Evolutionary conservation across 2,329 filamentous ascomycete species (phyloP).

Genomic region (Sporothrix brasiliensis): DNA sequence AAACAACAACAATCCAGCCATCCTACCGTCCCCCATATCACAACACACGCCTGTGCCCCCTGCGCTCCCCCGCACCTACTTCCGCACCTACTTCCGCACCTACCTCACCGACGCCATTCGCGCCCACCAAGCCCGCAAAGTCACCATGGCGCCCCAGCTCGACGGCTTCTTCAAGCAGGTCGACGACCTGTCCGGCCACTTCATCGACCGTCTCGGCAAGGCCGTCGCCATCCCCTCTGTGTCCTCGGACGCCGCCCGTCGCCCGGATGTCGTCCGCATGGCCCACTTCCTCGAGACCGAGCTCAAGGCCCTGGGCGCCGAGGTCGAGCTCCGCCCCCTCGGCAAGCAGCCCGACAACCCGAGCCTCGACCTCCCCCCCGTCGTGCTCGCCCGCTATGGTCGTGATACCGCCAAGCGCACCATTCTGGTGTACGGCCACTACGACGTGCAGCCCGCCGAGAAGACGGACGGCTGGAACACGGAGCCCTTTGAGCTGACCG

Average conservation of each 20-base stretch:
- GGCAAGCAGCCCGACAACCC: conserved; percentile 93
- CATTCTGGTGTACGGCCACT: conserved; percentile 96
- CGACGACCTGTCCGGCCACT: conserved; percentile 74
- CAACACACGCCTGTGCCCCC: background rate
- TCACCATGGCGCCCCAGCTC: conserved; percentile 79
- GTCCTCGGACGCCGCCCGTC: conserved; percentile 85
- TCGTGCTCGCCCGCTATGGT: conserved; percentile 89
- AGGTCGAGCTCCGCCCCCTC: conserved; percentile 81
- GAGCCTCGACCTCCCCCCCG: conserved; percentile 86
- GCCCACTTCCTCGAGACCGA: conserved; percentile 85
- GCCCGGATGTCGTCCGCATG: conserved; percentile 95
- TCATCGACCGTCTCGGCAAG: conserved; percentile 86
- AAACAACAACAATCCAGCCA: background rate
- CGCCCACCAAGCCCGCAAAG: conserved; percentile 64
- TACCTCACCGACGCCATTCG: conserved; percentile 60
- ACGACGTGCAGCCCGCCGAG: conserved; percentile 95
- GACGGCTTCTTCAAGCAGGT: conserved; percentile 93
- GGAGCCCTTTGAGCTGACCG: conserved; percentile 84
- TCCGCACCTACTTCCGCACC: conserved; percentile 42
- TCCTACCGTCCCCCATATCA: background rate
- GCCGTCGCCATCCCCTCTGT: conserved; percentile 96
- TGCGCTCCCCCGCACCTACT: background rate
- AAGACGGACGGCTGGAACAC: conserved; percentile 95
- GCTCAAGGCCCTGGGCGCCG: conserved; percentile 79
- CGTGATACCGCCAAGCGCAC: conserved; percentile 91